Evolutionary conservation across 1,284 basidiomycete species (phyloP).

Genomic region (Naganishia liquefaciens): DNA sequence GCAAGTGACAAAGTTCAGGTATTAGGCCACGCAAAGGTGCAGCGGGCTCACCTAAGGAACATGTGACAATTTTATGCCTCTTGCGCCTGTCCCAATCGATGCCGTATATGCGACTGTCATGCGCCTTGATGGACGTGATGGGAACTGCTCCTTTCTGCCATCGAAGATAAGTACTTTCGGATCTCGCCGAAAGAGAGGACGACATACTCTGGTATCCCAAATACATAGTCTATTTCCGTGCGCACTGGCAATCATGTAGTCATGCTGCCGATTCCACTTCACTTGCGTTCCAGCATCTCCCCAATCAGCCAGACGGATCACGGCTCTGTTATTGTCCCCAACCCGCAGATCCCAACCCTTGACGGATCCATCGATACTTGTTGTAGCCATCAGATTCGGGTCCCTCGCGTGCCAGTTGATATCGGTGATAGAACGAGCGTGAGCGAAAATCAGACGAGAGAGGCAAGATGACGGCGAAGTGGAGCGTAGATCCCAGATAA

Average conservation of each 20-base stretch:
- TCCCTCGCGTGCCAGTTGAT: slow-evolving; percentile 92
- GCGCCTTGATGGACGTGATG: slow-evolving; percentile 71
- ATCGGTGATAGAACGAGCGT: slow-evolving; percentile 90
- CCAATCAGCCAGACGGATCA: slow-evolving; percentile 55
- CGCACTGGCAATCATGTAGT: slow-evolving; percentile 80
- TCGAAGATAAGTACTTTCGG: background rate
- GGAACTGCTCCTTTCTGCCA: slow-evolving; percentile 83
- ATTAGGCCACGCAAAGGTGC: background rate
- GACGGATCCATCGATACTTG: slow-evolving; percentile 56
- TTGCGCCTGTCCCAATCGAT: slow-evolving; percentile 85
- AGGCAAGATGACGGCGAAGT: slow-evolving; percentile 65
- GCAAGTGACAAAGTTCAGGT: background rate
- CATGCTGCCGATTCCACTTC: slow-evolving; percentile 88
- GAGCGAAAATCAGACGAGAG: slow-evolving; percentile 79
- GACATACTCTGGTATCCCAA: slow-evolving; percentile 76
- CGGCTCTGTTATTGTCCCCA: slow-evolving; percentile 43
- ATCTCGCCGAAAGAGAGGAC: background rate
- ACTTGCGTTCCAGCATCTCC: slow-evolving; percentile 70
- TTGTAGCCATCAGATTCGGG: slow-evolving; percentile 63
- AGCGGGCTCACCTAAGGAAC: slow-evolving; percentile 62
- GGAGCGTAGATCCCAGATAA: slow-evolving; percentile 85
- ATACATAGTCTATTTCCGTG: slow-evolving; percentile 76
- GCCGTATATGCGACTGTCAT: slow-evolving; percentile 86
- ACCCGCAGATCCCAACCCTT: slow-evolving; percentile 74
- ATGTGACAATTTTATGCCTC: slow-evolving; percentile 79